phyloP scores from a whole-genome alignment of 176 grass and related monocot genomes.

The Musa schizocarpa region DNA sequence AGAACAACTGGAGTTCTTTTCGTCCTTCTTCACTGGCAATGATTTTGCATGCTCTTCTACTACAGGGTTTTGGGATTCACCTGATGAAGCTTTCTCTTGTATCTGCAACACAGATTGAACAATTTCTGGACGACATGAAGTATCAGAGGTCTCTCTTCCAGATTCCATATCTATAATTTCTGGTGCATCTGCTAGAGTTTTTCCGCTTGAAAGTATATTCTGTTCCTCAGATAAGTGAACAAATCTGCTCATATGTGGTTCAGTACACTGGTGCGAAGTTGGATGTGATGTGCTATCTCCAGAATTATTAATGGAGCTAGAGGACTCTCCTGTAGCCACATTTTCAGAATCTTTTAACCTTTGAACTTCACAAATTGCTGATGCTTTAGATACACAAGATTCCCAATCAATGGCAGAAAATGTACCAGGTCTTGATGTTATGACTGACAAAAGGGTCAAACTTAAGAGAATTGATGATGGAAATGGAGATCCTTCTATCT shows the following conservation, averaged over 20 bases:
- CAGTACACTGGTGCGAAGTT: constrained; percentile 11
- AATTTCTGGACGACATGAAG: constrained; percentile 23
- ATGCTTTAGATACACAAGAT: constrained; percentile 56
- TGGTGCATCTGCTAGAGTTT: constrained; percentile 8
- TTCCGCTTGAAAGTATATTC: constrained; percentile 22
- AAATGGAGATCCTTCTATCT: constrained; percentile 97
- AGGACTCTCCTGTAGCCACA: constrained; percentile 31
- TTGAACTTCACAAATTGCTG: constrained; percentile 33
- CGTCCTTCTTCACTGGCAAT: constrained; percentile 33
- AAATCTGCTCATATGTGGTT: constrained; percentile 14
- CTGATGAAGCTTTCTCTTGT: constrained; percentile 8
- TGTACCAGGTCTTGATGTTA: constrained; percentile 82
- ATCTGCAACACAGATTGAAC: constrained; percentile 22
- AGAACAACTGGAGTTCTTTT: constrained; percentile 34
- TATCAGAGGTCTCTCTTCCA: constrained; percentile 24
- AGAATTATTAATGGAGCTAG: constrained; percentile 26
- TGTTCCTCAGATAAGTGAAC: constrained; percentile 33
- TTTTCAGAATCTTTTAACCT: constrained; percentile 36
- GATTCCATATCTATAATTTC: constrained; percentile 26
- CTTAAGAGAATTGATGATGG: constrained; percentile 88
- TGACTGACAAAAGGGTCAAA: constrained; percentile 75
- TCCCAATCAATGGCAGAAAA: constrained; percentile 88
- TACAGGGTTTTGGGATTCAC: constrained; percentile 9
- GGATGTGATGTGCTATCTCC: constrained; percentile 30
- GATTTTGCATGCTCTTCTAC: constrained; percentile 22